Evolutionary conservation across 495 filamentous ascomycete genomes (phyloP).

Genomic region (Penicillium macrosclerotiorum): DNA sequence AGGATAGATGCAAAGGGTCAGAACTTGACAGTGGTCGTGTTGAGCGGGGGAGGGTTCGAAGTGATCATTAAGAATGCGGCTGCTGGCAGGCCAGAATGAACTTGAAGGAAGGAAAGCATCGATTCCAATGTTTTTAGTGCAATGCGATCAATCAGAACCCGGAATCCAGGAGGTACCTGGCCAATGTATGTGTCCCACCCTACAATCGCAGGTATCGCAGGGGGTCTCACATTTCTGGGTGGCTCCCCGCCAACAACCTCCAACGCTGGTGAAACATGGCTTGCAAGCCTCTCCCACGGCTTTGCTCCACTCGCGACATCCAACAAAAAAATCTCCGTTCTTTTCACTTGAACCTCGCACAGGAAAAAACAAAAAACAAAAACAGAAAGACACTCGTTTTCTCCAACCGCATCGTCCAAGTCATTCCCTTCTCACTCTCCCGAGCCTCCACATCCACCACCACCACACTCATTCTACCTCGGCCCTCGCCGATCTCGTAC

Average conservation of each 20-base stretch:
- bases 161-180: no score
- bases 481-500: constrained; percentile 8
- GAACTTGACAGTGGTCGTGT: no score
- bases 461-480: neutral
- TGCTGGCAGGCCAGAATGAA: neutral
- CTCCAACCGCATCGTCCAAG: neutral
- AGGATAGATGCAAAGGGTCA: neutral
- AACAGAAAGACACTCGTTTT: neutral
- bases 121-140: no score
- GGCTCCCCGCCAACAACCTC: constrained; percentile 1
- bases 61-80: constrained; percentile 2
- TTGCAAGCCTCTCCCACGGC: neutral
- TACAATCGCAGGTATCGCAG: no score
- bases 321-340: constrained; percentile 1
- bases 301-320: neutral
- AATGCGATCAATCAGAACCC: no score
- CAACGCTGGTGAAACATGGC: constrained; percentile 24
- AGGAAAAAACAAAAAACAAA: no score
- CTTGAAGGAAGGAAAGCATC: neutral
- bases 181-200: no score
- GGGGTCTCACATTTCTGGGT: constrained; percentile 28
- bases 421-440: neutral
- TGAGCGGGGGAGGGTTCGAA: neutral
- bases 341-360: neutral
- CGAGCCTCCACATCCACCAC: neutral